phyloP scores from a whole-genome alignment of 305 asterid species.

The Fraxinus latifolia region DNA sequence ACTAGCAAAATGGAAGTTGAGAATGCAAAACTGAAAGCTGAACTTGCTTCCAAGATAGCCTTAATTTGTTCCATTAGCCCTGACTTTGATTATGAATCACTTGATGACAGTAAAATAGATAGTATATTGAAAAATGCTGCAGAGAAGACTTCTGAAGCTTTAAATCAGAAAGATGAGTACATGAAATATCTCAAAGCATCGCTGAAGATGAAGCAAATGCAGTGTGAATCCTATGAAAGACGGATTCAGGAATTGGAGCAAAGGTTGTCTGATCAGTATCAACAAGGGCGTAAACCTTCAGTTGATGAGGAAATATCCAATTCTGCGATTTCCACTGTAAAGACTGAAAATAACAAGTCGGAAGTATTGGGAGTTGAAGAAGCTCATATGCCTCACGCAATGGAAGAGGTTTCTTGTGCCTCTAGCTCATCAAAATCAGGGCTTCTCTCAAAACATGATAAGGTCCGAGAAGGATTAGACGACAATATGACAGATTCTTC shows the following conservation, averaged over 20 bases:
- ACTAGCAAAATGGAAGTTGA: constrained; percentile 96
- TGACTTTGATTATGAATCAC: constrained; percentile 61
- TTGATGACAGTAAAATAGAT: constrained; percentile 63
- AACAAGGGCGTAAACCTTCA: constrained; percentile 41
- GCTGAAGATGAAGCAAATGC: constrained; percentile 71
- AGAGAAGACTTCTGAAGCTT: constrained; percentile 79
- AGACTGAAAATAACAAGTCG: constrained; percentile 49
- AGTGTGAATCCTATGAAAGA: constrained; percentile 83
- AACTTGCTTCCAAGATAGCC: constrained; percentile 97
- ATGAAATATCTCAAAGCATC: constrained; percentile 65
- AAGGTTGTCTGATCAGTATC: constrained; percentile 68
- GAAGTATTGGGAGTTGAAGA: constrained; percentile 51
- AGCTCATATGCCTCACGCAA: constrained; percentile 38
- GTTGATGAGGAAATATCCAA: constrained; percentile 41
- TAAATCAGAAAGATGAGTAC: constrained; percentile 72
- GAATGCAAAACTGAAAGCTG: constrained; percentile 91
- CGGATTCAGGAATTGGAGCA: constrained; percentile 91
- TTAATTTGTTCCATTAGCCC: constrained; percentile 62
- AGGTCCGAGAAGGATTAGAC: constrained; percentile 55
- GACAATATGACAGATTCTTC: constrained; percentile 88
- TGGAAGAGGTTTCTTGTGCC: constrained; percentile 66
- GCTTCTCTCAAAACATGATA: constrained; percentile 44
- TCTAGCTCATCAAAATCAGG: constrained; percentile 52
- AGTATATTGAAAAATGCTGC: constrained; percentile 62
- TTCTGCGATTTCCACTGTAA: constrained; percentile 40